Percentiles rank a stretch among this genome's conserved stretches.
Evolutionary conservation across 169 alveolate species (phyloP).

Genomic region (Cystoisospora suis): DNA sequence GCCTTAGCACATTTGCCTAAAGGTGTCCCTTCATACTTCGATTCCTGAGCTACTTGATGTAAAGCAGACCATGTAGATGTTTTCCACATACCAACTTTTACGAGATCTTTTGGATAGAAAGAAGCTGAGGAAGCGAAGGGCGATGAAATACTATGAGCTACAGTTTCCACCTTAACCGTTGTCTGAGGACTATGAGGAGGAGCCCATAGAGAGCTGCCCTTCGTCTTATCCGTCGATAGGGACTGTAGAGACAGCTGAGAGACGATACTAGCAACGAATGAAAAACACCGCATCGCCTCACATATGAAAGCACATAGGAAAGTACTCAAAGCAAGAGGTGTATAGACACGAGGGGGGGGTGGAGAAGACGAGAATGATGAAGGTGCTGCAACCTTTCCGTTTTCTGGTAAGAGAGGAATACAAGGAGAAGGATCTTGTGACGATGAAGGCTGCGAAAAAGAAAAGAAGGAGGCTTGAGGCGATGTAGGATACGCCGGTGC

Average conservation of each 20-base stretch:
- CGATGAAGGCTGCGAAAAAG: too few relatives aligned
- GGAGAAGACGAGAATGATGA: not conserved
- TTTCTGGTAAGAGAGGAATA: too few relatives aligned
- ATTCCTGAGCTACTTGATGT: not conserved
- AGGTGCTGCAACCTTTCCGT: not conserved
- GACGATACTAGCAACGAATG: not conserved
- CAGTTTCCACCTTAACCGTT: slow-evolving; percentile 34
- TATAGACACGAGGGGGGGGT: not conserved
- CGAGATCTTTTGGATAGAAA: too few relatives aligned
- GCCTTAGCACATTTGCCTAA: too few relatives aligned
- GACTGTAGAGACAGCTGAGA: not conserved
- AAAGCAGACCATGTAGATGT: not conserved
- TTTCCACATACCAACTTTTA: too few relatives aligned
- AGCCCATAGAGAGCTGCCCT: not conserved
- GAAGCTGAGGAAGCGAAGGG: too few relatives aligned
- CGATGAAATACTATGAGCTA: too few relatives aligned
- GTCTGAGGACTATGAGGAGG: not conserved
- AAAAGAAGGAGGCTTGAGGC: not conserved
- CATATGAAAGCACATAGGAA: not conserved
- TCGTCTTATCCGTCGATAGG: not conserved
- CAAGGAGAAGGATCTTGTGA: too few relatives aligned
- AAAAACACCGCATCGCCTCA: not conserved
- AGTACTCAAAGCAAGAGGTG: not conserved
- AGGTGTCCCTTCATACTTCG: not conserved
- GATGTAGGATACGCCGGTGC: not conserved